These are phyloP conservation scores for Leavenworthia alabamica DNA, from an alignment of 345 rosid genomes.

Conservation along the genomic window DNA sequence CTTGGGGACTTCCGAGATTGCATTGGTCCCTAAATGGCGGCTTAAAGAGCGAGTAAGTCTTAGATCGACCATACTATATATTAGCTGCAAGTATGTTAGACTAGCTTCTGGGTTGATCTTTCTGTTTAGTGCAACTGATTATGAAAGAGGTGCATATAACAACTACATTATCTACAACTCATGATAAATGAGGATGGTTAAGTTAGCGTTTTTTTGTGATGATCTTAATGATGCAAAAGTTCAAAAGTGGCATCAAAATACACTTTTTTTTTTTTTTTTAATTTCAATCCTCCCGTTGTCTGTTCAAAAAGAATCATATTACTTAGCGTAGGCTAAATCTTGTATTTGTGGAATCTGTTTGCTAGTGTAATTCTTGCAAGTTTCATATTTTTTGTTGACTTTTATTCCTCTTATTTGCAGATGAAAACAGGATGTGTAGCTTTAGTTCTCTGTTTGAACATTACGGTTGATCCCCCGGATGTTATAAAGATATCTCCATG, in stretches of 20 bases:
- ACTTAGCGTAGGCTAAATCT: neutral
- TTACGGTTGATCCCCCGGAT: slow-evolving; percentile 98
- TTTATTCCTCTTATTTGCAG: slow-evolving; percentile 46
- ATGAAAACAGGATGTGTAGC: slow-evolving; percentile 99
- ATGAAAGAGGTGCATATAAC: neutral
- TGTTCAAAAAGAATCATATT: neutral
- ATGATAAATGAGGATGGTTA: neutral
- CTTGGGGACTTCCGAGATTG: slow-evolving; percentile 61
- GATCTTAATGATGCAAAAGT: neutral
- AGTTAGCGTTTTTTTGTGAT: neutral
- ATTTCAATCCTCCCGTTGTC: neutral
- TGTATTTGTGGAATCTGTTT: slow-evolving; percentile 3
- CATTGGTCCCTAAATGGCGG: slow-evolving; percentile 81
- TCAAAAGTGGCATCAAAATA: neutral
- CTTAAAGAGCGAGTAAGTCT: slow-evolving; percentile 83
- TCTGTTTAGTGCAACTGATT: slow-evolving; percentile 4
- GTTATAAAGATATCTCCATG: slow-evolving; percentile 99
- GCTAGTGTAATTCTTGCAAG: neutral
- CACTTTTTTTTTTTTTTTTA: too few relatives aligned
- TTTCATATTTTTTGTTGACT: slow-evolving; percentile 7
- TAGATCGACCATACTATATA: neutral
- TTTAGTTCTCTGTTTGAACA: slow-evolving; percentile 90
- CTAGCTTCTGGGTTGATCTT: neutral
- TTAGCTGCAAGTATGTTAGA: neutral
- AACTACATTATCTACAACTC: slow-evolving; percentile 14